These are phyloP conservation scores for Penicillium argentinense DNA, from an alignment of 495 filamentous ascomycete species.

Conservation along the genomic window DNA sequence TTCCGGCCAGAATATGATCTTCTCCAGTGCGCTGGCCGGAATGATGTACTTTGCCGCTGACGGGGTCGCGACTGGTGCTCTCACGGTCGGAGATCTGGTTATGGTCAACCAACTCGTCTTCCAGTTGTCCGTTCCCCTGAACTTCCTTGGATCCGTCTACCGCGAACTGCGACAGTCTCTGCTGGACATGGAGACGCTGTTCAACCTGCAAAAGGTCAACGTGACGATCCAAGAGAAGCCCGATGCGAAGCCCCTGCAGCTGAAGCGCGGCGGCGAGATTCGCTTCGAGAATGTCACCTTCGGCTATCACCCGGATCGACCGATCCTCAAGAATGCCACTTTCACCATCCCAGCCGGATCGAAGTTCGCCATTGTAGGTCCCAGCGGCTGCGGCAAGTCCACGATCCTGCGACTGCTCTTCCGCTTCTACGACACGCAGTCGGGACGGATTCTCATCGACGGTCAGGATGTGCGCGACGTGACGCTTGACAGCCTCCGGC, in stretches of 20 bases:
- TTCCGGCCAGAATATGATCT: conserved; percentile 97
- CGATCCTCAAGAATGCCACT: conserved; percentile 80
- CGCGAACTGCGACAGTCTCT: conserved; percentile 92
- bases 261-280: conserved; percentile 83
- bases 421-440: conserved; percentile 89
- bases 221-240: conserved; percentile 76
- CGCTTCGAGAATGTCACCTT: conserved; percentile 93
- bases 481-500: conserved; percentile 75
- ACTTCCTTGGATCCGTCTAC: conserved; percentile 95
- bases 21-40: conserved; percentile 87
- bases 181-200: conserved; percentile 97
- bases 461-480: conserved; percentile 89
- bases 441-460: conserved; percentile 86
- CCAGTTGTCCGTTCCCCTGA: conserved; percentile 92
- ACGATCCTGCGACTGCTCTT: conserved; percentile 89
- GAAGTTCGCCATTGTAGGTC: conserved; percentile 94
- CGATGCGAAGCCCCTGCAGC: conserved; percentile 66
- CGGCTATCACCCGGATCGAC: conserved; percentile 83
- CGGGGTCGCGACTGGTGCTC: conserved; percentile 73
- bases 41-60: conserved; percentile 98
- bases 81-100: conserved; percentile 96
- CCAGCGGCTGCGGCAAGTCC: conserved; percentile 93
- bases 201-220: conserved; percentile 98
- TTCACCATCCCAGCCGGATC: conserved; percentile 92
- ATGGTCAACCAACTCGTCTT: conserved; percentile 99